Evolutionary conservation across 257 asterid genomes (phyloP), one percentile per base, ranked within the genome.

Genomic region (Euphrasia confusa): DNA sequence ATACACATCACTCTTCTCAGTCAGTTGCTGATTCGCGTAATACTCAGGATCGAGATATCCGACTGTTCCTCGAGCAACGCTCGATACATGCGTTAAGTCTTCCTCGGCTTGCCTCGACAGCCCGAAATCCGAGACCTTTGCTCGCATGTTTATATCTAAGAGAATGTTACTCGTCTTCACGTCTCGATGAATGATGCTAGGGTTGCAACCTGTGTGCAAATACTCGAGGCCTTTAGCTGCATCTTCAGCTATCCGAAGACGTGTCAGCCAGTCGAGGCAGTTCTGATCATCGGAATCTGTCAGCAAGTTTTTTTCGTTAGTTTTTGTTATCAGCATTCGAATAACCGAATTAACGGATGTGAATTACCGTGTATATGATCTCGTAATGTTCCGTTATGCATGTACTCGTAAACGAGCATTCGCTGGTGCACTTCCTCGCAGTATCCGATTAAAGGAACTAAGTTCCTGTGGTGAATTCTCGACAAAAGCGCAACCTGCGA

Each of bases 1-100:
- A 62, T 93, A 93, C n/a, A 93, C 91, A 37, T 93, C 99, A 52
- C 99, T 93, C 54, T 93, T 93, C 66, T 93, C 99, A 0, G 99
- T 89, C 77, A 93, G 69, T 67, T 93, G 99, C 62, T 89, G 99
- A 73, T 84, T 84, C 68, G 97, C 97, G 48, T 93, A 93, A 75
- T 93, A 92, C 99, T 89, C 99, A 7, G 99, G 99, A 68, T 93
- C 99, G 21, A 93, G 96, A 69, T 93, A 93, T 69, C 99, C 99
- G 33, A 89, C 86, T 58, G 99, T 93, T 76, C 97, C 99, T 65
- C 94, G 83, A 15, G 99, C 99, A 64, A 89, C 92, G 45, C 99
- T 93, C 26, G 99, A 93, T 74, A 89, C 62, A 67, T 93, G 96
- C 57, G 97, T 86, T 52, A 84, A 69, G 72, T 92, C 97, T 72